phyloP scores from a whole-genome alignment of 192 early-diverging fungal genomes.

The Coemansia sp. region DNA sequence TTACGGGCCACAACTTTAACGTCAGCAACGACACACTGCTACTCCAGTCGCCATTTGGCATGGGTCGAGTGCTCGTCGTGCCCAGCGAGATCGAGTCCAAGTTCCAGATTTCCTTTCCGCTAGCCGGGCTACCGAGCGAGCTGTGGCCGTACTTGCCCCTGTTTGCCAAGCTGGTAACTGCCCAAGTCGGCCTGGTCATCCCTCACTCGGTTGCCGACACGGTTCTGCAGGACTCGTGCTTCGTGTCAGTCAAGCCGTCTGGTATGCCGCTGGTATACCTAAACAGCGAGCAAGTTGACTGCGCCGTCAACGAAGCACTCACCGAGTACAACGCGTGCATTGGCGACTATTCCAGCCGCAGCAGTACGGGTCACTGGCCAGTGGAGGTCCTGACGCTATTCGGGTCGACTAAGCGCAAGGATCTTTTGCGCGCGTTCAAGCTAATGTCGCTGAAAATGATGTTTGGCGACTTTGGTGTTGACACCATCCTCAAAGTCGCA shows the following conservation, averaged over 20 bases:
- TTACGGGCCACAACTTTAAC: constrained; percentile 23
- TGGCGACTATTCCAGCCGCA: constrained; percentile 23
- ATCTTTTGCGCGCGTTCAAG: constrained; percentile 26
- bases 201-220: constrained; percentile 20
- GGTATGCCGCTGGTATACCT: constrained; percentile 46
- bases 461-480: constrained; percentile 54
- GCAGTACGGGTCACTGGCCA: constrained; percentile 28
- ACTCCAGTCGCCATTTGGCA: constrained; percentile 34
- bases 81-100: constrained; percentile 17
- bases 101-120: constrained; percentile 49
- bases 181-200: constrained; percentile 32
- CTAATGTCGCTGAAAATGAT: constrained; percentile 42
- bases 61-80: constrained; percentile 33
- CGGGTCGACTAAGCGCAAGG: constrained; percentile 21
- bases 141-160: constrained; percentile 41
- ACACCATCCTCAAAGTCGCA: constrained; percentile 28
- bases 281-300: constrained; percentile 38
- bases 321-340: constrained; percentile 31
- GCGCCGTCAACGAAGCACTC: constrained; percentile 14
- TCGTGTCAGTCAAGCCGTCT: constrained; percentile 21
- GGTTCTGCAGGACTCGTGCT: constrained; percentile 10
- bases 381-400: constrained; percentile 50
- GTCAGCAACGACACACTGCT: constrained; percentile 3
- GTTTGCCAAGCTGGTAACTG: constrained; percentile 26
- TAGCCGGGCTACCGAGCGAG: constrained; percentile 31